A percentile compares a stretch with the other conserved stretches of the same genome.
These are phyloP conservation scores for Mycena venus DNA, from an alignment of 768 basidiomycete genomes.

Conservation along the genomic window DNA sequence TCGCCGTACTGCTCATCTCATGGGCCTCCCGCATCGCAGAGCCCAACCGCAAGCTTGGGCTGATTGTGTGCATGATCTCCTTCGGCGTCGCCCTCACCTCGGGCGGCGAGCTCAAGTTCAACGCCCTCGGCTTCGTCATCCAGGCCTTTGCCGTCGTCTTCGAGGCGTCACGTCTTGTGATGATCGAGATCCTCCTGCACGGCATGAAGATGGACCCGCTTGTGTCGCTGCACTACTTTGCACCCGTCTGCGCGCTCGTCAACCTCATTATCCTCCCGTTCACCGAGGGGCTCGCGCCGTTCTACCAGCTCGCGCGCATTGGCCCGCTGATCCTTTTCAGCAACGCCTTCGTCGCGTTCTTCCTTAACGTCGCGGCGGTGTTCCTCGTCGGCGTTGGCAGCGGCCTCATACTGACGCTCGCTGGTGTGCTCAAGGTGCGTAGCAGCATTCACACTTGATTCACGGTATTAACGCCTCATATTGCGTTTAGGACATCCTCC, in stretches of 20 bases:
- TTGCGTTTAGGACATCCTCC: constrained; percentile 79
- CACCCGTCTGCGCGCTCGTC: constrained; percentile 93
- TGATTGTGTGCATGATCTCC: constrained; percentile 94
- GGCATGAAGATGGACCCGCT: constrained; percentile 98
- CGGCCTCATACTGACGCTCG: constrained; percentile 91
- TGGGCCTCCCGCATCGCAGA: constrained; percentile 89
- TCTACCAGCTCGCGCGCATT: constrained; percentile 75
- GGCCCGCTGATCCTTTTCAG: constrained; percentile 81
- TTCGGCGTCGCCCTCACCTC: constrained; percentile 91
- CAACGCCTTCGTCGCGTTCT: constrained; percentile 91
- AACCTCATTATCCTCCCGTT: constrained; percentile 90
- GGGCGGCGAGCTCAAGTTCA: constrained; percentile 88
- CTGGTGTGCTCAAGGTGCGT: constrained; percentile 95
- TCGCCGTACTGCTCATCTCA: constrained; percentile 92
- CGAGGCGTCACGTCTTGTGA: constrained; percentile 93
- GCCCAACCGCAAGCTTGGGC: constrained; percentile 81
- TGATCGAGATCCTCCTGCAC: constrained; percentile 95
- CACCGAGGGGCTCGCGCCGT: constrained; percentile 92
- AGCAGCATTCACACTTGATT: constrained; percentile 63
- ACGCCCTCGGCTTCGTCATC: constrained; percentile 86
- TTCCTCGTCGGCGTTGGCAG: constrained; percentile 92
- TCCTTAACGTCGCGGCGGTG: constrained; percentile 93
- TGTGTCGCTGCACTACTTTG: constrained; percentile 95
- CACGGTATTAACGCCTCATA: not conserved
- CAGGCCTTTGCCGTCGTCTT: constrained; percentile 81